phyloP scores from a whole-genome alignment of 345 rosid species.

The Sapria himalayana region DNA sequence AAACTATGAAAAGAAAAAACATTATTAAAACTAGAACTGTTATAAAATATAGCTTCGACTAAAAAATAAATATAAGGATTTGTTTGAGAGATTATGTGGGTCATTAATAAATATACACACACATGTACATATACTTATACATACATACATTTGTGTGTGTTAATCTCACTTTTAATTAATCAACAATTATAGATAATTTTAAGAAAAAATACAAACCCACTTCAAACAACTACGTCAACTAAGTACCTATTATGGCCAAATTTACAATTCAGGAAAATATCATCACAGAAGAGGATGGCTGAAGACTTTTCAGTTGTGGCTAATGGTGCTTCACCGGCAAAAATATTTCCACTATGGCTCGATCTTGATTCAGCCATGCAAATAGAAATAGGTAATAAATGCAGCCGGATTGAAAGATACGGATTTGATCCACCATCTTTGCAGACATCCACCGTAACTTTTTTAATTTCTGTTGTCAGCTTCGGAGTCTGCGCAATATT shows the following conservation, averaged over 20 bases:
- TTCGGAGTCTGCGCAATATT: conserved; percentile 50
- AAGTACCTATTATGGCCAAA: conserved; percentile 74
- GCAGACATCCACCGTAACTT: conserved; percentile 47
- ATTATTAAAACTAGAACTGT: conserved; percentile 2
- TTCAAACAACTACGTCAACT: no score
- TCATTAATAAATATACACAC: no score
- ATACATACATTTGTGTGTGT: no score
- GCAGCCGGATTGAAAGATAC: conserved; percentile 42
- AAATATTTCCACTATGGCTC: conserved; percentile 17
- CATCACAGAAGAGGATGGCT: conserved; percentile 63
- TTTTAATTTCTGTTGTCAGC: conserved; percentile 52
- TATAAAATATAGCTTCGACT: no score
- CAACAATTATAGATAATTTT: no score
- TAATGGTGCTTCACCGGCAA: conserved; percentile 25
- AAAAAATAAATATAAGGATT: no score
- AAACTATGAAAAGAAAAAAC: conserved; percentile 4
- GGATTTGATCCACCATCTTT: conserved; percentile 65
- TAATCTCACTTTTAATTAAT: no score
- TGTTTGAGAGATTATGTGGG: no score
- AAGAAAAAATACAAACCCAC: no score
- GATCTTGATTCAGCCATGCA: conserved; percentile 40
- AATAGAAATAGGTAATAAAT: conserved; percentile 45
- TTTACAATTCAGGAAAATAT: conserved; percentile 57
- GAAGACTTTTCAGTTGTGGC: conserved; percentile 32
- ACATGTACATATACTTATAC: no score